A percentile compares a stretch with the other conserved stretches of the same genome.
These are phyloP conservation scores for Tetrapisispora taiwanensis DNA, from an alignment of 805 yeast species.

Conservation along the genomic window DNA sequence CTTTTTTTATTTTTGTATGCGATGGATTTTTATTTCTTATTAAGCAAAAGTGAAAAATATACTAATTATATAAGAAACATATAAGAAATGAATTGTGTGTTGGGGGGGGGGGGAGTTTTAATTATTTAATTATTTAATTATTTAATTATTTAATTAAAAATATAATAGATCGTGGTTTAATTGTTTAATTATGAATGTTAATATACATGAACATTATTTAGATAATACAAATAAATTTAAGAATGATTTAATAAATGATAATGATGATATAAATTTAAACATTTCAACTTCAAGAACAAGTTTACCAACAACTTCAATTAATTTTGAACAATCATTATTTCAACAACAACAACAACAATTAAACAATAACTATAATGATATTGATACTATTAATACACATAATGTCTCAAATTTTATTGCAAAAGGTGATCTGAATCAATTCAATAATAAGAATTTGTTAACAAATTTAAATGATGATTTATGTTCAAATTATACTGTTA, in stretches of 20 bases:
- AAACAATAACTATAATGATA: not conserved
- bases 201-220: slow-evolving; percentile 1
- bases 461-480: slow-evolving; percentile 1
- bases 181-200: not conserved
- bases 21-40: no score
- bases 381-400: not conserved
- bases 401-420: not conserved
- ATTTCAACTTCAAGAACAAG: not conserved
- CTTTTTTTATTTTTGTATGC: no score
- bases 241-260: not conserved
- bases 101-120: no score
- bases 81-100: no score
- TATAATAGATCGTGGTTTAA: no score
- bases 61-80: no score
- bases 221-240: not conserved
- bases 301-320: slow-evolving; percentile 2
- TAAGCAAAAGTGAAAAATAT: no score
- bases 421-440: not conserved
- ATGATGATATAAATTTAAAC: not conserved
- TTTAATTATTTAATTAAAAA: no score
- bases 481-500: slow-evolving; percentile 1
- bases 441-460: not conserved
- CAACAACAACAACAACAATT: not conserved
- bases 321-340: slow-evolving; percentile 1
- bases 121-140: no score